A percentile compares a stretch with the other conserved stretches of the same genome.
These are phyloP conservation scores for Neoconidiobolus thromboides DNA, from an alignment of 371 early-diverging fungal species.

Conservation along the genomic window DNA sequence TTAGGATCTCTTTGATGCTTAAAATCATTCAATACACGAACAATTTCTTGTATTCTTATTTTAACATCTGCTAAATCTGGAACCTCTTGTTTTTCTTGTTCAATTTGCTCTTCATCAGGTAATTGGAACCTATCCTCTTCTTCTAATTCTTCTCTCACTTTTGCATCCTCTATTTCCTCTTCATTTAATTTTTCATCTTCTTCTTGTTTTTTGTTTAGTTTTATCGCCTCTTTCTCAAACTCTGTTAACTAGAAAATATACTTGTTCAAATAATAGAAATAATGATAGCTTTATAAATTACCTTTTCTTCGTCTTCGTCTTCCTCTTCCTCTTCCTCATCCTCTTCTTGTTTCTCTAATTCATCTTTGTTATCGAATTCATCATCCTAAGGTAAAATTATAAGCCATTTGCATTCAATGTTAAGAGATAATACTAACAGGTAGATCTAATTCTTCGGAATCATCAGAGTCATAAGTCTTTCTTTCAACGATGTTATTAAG, in stretches of 20 bases:
- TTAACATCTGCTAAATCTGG: constrained; percentile 41
- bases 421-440: neutral
- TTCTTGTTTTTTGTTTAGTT: constrained; percentile 33
- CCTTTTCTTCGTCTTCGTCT: constrained; percentile 13
- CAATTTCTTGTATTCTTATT: constrained; percentile 74
- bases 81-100: constrained; percentile 28
- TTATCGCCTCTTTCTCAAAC: constrained; percentile 27
- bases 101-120: constrained; percentile 50
- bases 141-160: constrained; percentile 15
- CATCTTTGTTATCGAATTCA: constrained; percentile 16
- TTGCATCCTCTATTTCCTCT: constrained; percentile 10
- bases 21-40: constrained; percentile 74
- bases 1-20: constrained; percentile 54
- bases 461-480: constrained; percentile 7
- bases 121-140: constrained; percentile 50
- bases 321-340: constrained; percentile 15
- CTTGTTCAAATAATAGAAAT: constrained; percentile 25
- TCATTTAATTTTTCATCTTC: constrained; percentile 52
- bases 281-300: constrained; percentile 10
- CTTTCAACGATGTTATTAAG: constrained; percentile 10
- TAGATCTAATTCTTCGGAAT: neutral
- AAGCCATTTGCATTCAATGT: neutral
- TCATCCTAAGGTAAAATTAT: constrained; percentile 9
- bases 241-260: constrained; percentile 18
- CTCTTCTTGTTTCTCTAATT: constrained; percentile 14